These are phyloP conservation scores for Candida oleophila DNA, from an alignment of 805 yeast genomes.

Conservation along the genomic window DNA sequence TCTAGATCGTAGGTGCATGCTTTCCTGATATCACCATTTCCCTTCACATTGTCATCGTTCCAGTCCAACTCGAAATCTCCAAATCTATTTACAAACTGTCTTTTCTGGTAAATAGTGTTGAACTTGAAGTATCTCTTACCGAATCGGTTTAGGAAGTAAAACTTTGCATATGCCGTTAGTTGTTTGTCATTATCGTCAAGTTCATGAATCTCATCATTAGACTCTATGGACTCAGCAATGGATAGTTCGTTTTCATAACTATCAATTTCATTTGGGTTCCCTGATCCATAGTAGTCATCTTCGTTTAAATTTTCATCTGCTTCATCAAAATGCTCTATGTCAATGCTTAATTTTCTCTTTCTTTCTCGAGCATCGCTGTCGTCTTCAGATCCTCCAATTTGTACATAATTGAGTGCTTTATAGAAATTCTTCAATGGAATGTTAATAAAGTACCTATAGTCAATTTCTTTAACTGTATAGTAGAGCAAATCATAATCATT, in stretches of 20 bases:
- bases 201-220: constrained; percentile 2
- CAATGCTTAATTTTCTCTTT: not conserved
- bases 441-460: constrained; percentile 44
- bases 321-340: not conserved
- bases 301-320: constrained; percentile 1
- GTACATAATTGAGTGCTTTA: constrained; percentile 42
- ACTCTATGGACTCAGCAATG: not conserved
- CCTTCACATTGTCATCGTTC: constrained; percentile 13
- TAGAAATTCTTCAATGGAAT: constrained; percentile 46
- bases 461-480: constrained; percentile 39
- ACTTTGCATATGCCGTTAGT: constrained; percentile 18
- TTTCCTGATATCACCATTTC: constrained; percentile 10
- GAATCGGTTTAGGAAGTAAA: constrained; percentile 31
- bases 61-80: constrained; percentile 38
- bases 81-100: constrained; percentile 41
- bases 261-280: constrained; percentile 21
- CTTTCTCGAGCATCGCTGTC: constrained; percentile 8
- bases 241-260: constrained; percentile 18
- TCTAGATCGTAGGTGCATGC: constrained; percentile 33
- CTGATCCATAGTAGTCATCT: constrained; percentile 21
- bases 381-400: constrained; percentile 20
- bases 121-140: constrained; percentile 36
- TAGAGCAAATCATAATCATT: constrained; percentile 44
- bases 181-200: not conserved
- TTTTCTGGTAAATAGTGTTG: constrained; percentile 39